Evolutionary conservation across 2,329 filamentous ascomycete genomes (phyloP).

Genomic region (Claviceps sp.): DNA sequence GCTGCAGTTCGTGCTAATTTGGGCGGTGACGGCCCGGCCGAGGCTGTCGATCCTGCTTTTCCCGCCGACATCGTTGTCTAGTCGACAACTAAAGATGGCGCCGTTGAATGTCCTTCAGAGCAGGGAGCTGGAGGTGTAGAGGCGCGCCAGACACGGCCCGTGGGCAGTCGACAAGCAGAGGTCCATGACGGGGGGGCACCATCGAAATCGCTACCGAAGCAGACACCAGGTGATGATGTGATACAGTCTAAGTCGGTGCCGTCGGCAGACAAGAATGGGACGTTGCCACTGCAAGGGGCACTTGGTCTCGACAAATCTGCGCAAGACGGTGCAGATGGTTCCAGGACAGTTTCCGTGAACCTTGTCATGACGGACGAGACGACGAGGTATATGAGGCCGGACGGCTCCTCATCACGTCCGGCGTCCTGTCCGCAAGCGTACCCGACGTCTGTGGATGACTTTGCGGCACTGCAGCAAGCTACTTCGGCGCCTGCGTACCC

Average conservation of each 20-base stretch:
- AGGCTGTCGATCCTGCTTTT: too few species aligned
- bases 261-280: background rate
- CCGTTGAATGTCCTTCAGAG: background rate
- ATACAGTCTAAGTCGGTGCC: background rate
- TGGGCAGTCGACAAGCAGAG: background rate
- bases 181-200: too few species aligned
- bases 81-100: too few species aligned
- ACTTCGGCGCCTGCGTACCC: background rate
- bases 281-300: background rate
- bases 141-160: background rate
- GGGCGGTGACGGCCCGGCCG: background rate
- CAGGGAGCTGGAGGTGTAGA: background rate
- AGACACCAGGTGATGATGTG: background rate
- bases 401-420: background rate
- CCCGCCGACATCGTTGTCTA: too few species aligned
- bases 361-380: background rate
- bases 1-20: constrained; percentile 7
- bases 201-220: background rate
- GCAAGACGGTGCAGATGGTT: background rate
- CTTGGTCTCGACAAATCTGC: background rate
- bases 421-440: background rate
- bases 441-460: background rate
- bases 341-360: background rate
- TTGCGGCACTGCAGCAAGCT: background rate
- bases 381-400: background rate